Evolutionary conservation across 2,329 filamentous ascomycete genomes (phyloP), one percentile per base, ranked within the genome.

Genomic region (Hawksworthiomyces lignivorus): DNA sequence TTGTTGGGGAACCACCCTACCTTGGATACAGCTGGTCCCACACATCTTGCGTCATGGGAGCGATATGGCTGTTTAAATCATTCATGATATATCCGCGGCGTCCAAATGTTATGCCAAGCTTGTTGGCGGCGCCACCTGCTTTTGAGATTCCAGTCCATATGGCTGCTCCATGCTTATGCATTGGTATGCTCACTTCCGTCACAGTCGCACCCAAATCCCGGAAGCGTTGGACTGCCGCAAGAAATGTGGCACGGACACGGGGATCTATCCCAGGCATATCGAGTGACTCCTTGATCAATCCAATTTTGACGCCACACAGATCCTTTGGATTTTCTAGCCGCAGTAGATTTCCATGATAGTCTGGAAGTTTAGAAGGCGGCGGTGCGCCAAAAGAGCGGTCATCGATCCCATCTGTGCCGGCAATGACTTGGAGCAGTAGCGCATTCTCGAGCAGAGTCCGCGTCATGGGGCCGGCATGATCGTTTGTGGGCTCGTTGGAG

Each of bases 401-500:
- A 36, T 62, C 59, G 45, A 58, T 52, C 5, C 55, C 56, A 21
- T 62, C 57, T 1, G 48, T 47, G 4, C 59, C 59, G 1, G 57
- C 56, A 29, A 62, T 53, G 7, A 46, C 56, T 32, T 59, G 52
- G 2, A 62, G 54, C 10, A 61, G 52, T 10, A 52, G 32, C 5
- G 59, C 59, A 24, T 50, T 53, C 19, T 61, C 58, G 12, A 50
- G 45, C 6, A 53, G 52, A 3, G 47, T 56, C 24, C 26, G 46
- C 3, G 59, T 42, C 49, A 62, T 57, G 4, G 59, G 59, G 0
- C 59, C 59, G 7, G 44, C 52, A n/a, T 59, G 55, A 41, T 62
- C 59, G 31, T 58, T 39, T 7, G 50, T 52, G 4, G 57, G 52
- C 30, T 59, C 56, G 14, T 55, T 41, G 32, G 51, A 52, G 6